Percentiles rank a stretch among this genome's conserved stretches.
These are phyloP conservation scores for Arabidopsis lyrata DNA, from an alignment of 441 rosid genomes.

Conservation along the genomic window DNA sequence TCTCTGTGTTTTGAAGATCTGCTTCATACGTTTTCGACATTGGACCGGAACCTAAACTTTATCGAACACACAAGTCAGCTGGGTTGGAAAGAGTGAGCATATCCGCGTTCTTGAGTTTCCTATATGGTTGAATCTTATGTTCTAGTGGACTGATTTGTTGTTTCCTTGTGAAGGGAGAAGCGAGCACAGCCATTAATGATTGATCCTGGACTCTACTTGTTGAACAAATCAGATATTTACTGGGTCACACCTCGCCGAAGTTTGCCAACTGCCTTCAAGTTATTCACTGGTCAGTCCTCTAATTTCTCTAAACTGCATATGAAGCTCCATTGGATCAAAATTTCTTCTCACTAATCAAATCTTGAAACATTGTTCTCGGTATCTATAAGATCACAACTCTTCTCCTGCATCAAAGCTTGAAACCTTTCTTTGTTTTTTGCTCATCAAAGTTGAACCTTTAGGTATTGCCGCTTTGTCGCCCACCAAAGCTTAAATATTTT, in stretches of 20 bases:
- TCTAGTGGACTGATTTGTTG: conserved; percentile 34
- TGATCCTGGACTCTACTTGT: conserved; percentile 87
- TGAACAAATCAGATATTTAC: conserved; percentile 73
- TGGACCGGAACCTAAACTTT: conserved; percentile 84
- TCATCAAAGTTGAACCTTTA: not conserved
- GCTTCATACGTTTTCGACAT: conserved; percentile 65
- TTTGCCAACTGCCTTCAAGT: conserved; percentile 85
- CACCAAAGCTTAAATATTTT: conserved; percentile 8
- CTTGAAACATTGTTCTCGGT: not conserved
- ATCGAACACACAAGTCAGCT: conserved; percentile 84
- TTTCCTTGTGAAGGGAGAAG: conserved; percentile 69
- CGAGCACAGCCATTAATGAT: conserved; percentile 95
- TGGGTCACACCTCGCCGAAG: conserved; percentile 81
- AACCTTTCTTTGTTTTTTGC: not conserved
- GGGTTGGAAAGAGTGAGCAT: conserved; percentile 91
- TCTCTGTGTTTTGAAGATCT: conserved; percentile 71
- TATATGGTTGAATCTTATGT: not conserved
- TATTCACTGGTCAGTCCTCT: conserved; percentile 80
- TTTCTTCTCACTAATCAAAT: not conserved
- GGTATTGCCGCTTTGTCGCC: not conserved
- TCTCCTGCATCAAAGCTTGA: not conserved
- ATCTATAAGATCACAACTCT: not conserved
- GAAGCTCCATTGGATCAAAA: conserved; percentile 4
- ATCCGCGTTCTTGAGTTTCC: not conserved
- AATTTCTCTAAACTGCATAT: not conserved